Conservation (phyloP, 2,329 filamentous ascomycete genomes). For the Chrysoporthe deuterocubensis region DNA sequence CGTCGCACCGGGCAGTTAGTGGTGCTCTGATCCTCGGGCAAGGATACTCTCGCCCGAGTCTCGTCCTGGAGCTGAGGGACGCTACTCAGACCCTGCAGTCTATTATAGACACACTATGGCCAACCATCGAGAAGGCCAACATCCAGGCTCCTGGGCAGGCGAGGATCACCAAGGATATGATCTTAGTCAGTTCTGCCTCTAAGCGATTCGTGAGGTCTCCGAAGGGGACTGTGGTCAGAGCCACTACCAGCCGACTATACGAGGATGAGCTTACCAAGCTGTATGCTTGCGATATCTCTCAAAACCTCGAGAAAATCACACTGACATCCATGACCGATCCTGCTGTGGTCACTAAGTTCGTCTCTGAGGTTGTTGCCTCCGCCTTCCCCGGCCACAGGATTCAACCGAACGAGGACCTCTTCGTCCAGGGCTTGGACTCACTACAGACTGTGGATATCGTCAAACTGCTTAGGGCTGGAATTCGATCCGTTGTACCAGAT, state of each 20-base stretch:
- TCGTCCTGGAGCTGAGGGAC: conserved; percentile 20
- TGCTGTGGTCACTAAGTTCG: conserved; percentile 12
- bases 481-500: conserved; percentile 4
- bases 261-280: conserved; percentile 3
- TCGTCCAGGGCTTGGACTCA: conserved; percentile 30
- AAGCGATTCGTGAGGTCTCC: conserved; percentile 12
- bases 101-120: conserved; percentile 21
- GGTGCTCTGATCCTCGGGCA: conserved; percentile 22
- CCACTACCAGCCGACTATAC: conserved; percentile 5
- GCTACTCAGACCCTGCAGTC: conserved; percentile 4
- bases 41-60: conserved; percentile 8
- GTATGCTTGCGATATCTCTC: conserved; percentile 15
- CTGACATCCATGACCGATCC: background rate
- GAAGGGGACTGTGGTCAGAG: conserved; percentile 24
- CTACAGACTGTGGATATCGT: conserved; percentile 29
- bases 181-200: conserved; percentile 7
- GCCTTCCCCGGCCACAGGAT: conserved; percentile 20
- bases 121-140: conserved; percentile 23
- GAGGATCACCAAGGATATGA: conserved; percentile 17
- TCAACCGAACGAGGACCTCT: conserved; percentile 27
- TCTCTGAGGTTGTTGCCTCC: conserved; percentile 18
- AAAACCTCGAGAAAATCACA: conserved; percentile 6
- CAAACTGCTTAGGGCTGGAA: conserved; percentile 24
- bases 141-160: conserved; percentile 18
- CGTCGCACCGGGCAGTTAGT: conserved; percentile 11